Percentiles rank a stretch among this genome's conserved stretches.
phyloP scores from a whole-genome alignment of 177 flowering plant species.

The Tripterygium wilfordii region DNA sequence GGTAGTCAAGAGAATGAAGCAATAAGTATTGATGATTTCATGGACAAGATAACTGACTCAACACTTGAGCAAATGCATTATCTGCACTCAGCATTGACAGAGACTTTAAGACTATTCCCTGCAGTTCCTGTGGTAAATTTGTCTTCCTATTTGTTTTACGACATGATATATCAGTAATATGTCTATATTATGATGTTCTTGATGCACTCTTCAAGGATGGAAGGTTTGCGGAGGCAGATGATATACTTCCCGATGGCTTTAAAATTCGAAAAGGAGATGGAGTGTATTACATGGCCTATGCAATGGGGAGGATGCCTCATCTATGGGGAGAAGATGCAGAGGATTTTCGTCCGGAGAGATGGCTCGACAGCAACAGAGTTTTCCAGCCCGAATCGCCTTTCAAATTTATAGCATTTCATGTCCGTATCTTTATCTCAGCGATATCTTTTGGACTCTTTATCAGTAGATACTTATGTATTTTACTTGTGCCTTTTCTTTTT shows the following conservation, averaged over 20 bases:
- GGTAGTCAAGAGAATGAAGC: conserved; percentile 3
- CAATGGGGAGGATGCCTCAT: conserved; percentile 71
- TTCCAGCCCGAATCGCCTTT: conserved; percentile 63
- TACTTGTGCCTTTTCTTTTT: no score
- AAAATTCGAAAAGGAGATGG: conserved; percentile 52
- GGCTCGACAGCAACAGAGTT: conserved; percentile 53
- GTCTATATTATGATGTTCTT: neutral
- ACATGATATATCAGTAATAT: neutral
- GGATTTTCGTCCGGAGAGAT: conserved; percentile 64
- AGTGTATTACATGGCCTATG: conserved; percentile 47
- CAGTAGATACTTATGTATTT: neutral
- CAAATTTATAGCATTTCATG: conserved; percentile 67
- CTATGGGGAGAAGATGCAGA: conserved; percentile 74
- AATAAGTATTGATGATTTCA: conserved; percentile 25
- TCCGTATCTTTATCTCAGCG: conserved; percentile 18
- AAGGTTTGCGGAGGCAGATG: conserved; percentile 46
- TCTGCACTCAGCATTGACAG: conserved; percentile 61
- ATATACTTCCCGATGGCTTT: conserved; percentile 66
- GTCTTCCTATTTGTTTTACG: neutral
- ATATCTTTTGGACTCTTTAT: neutral
- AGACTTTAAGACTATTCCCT: conserved; percentile 62
- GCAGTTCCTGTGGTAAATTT: conserved; percentile 48
- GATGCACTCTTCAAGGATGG: conserved; percentile 38
- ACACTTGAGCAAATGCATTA: conserved; percentile 51
- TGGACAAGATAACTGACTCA: conserved; percentile 22